phyloP scores from a whole-genome alignment of 108 stramenopile species.

The Pseudonitzschia multiseries region DNA sequence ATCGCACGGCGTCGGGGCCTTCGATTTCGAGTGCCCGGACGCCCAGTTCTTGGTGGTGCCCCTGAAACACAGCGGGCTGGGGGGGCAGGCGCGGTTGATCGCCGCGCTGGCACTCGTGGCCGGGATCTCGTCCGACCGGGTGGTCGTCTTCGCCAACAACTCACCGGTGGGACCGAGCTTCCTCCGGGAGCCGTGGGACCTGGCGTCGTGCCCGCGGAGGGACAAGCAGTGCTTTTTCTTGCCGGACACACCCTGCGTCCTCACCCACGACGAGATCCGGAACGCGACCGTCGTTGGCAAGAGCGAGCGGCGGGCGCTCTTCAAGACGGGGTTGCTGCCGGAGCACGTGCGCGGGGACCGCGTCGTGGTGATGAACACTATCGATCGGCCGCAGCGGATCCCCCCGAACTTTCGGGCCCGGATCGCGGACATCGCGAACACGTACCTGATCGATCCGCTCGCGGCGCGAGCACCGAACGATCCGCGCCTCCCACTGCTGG shows the following conservation, averaged over 20 bases:
- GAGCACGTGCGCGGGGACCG: slow-evolving; percentile 8
- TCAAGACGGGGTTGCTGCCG: slow-evolving; percentile 25
- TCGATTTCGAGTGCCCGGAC: slow-evolving; percentile 55
- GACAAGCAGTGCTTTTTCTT: slow-evolving; percentile 53
- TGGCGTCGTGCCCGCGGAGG: slow-evolving; percentile 32
- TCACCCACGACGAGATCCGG: slow-evolving; percentile 29
- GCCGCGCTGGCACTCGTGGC: slow-evolving; percentile 38
- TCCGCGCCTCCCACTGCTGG: slow-evolving; percentile 2
- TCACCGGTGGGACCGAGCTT: slow-evolving; percentile 23
- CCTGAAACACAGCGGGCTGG: slow-evolving; percentile 36
- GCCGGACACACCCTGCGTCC: slow-evolving; percentile 38
- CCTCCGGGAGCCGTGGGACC: slow-evolving; percentile 31
- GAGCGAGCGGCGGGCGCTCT: slow-evolving; percentile 26
- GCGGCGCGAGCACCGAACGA: background rate
- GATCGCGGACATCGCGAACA: slow-evolving; percentile 3
- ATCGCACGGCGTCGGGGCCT: slow-evolving; percentile 27
- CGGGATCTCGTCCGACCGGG: slow-evolving; percentile 41
- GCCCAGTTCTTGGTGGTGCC: slow-evolving; percentile 47
- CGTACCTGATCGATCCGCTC: slow-evolving; percentile 19
- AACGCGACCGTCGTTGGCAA: slow-evolving; percentile 27
- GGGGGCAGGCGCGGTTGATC: slow-evolving; percentile 32
- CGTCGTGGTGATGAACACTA: slow-evolving; percentile 20
- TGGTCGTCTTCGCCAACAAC: slow-evolving; percentile 43
- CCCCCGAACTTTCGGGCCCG: background rate
- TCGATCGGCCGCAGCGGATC: slow-evolving; percentile 29